Conservation (phyloP, 495 filamentous ascomycete genomes). For the Coniosporium apollinis region DNA sequence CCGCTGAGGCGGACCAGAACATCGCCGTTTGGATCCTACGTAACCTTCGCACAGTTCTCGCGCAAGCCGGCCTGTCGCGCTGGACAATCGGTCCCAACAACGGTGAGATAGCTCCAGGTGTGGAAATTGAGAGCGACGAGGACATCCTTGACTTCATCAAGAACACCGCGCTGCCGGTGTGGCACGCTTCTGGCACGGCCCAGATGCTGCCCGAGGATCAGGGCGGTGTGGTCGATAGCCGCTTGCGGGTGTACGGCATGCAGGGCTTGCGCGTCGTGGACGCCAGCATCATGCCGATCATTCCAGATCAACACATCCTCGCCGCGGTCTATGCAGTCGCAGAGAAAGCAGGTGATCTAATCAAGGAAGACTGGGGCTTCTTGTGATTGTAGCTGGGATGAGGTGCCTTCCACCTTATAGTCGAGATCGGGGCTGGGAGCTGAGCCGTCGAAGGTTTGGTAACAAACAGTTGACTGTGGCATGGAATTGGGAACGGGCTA, state of each 20-base stretch:
- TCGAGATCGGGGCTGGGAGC: too few species aligned
- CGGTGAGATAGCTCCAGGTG: too few species aligned
- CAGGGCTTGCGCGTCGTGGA: constrained; percentile 7
- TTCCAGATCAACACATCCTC: constrained; percentile 8
- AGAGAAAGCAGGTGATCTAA: constrained; percentile 6
- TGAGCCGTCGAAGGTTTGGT: too few species aligned
- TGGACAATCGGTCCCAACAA: constrained; percentile 1
- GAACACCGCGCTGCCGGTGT: constrained; percentile 18
- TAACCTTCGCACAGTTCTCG: neutral
- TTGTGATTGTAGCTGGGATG: neutral
- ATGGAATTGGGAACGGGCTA: too few species aligned
- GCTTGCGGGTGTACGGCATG: constrained; percentile 6
- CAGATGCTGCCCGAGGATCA: constrained; percentile 3
- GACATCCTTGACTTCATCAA: constrained; percentile 24
- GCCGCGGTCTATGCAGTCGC: constrained; percentile 7
- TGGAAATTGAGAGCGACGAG: too few species aligned
- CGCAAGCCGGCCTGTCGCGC: neutral
- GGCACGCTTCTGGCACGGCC: constrained; percentile 10
- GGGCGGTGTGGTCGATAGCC: constrained; percentile 5
- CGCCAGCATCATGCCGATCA: constrained; percentile 7
- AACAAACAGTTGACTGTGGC: too few species aligned
- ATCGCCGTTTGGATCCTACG: too few species aligned
- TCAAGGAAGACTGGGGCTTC: neutral
- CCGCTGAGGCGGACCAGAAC: too few species aligned
- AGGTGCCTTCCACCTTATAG: too few species aligned